These are phyloP conservation scores for Fusarium heterosporum DNA, from an alignment of 2,329 filamentous ascomycete species.

Conservation along the genomic window DNA sequence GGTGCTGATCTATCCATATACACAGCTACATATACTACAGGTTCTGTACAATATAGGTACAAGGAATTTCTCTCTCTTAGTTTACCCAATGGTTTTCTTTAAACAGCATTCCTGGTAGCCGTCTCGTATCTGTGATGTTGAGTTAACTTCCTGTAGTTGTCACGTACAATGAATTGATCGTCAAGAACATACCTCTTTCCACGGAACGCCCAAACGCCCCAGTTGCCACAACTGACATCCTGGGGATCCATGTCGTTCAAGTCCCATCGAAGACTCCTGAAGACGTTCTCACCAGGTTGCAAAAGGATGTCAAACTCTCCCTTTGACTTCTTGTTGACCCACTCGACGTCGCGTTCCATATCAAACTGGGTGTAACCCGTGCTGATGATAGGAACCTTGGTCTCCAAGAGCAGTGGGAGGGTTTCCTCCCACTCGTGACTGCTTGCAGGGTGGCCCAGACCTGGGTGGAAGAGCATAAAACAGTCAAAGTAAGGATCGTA, in stretches of 20 bases:
- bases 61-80: slow-evolving; percentile 9
- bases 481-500: slow-evolving; percentile 99
- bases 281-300: slow-evolving; percentile 92
- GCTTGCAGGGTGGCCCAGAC: slow-evolving; percentile 91
- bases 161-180: slow-evolving; percentile 41
- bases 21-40: slow-evolving; percentile 33
- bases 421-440: slow-evolving; percentile 96
- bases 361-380: slow-evolving; percentile 97
- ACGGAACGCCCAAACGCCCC: slow-evolving; percentile 96
- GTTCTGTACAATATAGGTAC: slow-evolving; percentile 42
- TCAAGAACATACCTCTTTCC: slow-evolving; percentile 82
- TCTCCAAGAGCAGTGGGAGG: slow-evolving; percentile 88
- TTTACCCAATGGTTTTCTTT: slow-evolving; percentile 9
- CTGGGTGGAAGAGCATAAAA: slow-evolving; percentile 97
- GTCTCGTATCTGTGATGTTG: slow-evolving; percentile 68
- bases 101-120: slow-evolving; percentile 62
- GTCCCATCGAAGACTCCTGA: slow-evolving; percentile 96
- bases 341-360: slow-evolving; percentile 91
- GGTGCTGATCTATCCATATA: slow-evolving; percentile 27
- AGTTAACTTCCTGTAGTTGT: slow-evolving; percentile 2
- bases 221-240: slow-evolving; percentile 95
- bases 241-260: slow-evolving; percentile 95
- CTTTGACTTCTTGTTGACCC: slow-evolving; percentile 84
- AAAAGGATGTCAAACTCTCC: slow-evolving; percentile 94
- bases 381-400: slow-evolving; percentile 92